Base-by-base conservation (phyloP, 768 basidiomycete species). In the Hygrophoropsis aurantiaca region DNA sequence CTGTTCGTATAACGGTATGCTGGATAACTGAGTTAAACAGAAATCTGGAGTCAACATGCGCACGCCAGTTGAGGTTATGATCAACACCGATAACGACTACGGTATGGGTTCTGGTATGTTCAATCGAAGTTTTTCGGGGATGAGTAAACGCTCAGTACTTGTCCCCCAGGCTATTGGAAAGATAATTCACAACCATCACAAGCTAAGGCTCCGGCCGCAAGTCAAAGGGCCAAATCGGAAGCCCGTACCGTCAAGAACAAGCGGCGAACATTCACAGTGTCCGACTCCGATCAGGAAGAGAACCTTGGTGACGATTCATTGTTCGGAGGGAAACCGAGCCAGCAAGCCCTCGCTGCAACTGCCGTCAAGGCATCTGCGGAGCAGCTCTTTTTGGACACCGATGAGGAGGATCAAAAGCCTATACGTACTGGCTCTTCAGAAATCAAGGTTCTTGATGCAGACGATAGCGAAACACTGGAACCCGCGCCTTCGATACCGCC, bases 141-240 rank as follows among this genome's bases (percentile, higher is more conserved):
- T n/a, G 24, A 32, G 36, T 37, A 40, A 41, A 45, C 35, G n/a
- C n/a, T n/a, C n/a, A n/a, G n/a, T n/a, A n/a, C 27, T 9, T 15
- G 21, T 30, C 27, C 37, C 21, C 4, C 54, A 85, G 84, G 70
- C 20, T 82, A 83, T 56, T 82, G 83, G 83, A 82, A 80, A 55
- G 68, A 62, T 32, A 54, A 54, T 23, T 37, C 58, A 1, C 52
- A 46, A 15, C 41, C 54, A 45, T 57, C 60, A n/a, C 63, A 59
- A 40, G 37, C 56, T 10, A 50, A 51, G 19, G 49, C 41, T 40
- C 47, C 39, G 54, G 61, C 35, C 54, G 53, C 27, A 49, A 44
- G 21, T 34, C 51, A 27, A 30, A 44, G 16, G n/a, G n/a, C 36
- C 16, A 38, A 16, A 9, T 24, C 44, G 5, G 10, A 19, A 10